Evolutionary conservation across 306 rosid species (phyloP).

Genomic region (Cucumis cinereus): DNA sequence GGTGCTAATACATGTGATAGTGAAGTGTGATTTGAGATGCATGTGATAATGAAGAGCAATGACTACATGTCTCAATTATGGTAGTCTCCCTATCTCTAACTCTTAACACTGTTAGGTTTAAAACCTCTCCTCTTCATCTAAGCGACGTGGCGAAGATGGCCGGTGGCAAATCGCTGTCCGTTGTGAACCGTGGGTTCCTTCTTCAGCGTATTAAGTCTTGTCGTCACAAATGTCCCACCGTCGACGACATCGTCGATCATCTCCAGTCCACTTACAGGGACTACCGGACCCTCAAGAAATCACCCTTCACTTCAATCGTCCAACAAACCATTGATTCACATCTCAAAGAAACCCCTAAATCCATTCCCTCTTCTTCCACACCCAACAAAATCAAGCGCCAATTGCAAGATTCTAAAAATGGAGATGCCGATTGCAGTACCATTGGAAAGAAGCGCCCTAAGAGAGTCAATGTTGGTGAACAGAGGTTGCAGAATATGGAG

Average conservation of each 20-base stretch:
- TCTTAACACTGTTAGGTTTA: too few relatives aligned
- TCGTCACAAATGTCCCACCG: conserved; percentile 10
- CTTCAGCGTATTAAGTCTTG: conserved; percentile 1
- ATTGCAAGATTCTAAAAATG: neutral
- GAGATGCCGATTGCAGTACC: conserved; percentile 2
- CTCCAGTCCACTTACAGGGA: conserved; percentile 45
- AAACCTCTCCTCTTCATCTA: neutral
- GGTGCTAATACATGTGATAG: too few relatives aligned
- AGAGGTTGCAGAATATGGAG: conserved; percentile 24
- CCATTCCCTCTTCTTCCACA: neutral
- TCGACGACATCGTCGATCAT: conserved; percentile 33
- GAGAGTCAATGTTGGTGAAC: conserved; percentile 22
- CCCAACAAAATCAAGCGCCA: neutral
- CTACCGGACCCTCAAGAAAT: conserved; percentile 27
- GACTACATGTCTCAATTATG: too few relatives aligned
- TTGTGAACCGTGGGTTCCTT: neutral
- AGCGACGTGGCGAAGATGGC: neutral
- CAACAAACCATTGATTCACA: conserved; percentile 20
- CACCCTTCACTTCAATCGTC: conserved; percentile 27
- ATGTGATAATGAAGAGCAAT: too few relatives aligned
- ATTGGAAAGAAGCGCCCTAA: conserved; percentile 22
- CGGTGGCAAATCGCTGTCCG: neutral
- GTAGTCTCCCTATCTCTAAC: too few relatives aligned
- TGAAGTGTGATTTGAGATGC: too few relatives aligned
- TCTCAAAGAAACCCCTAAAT: neutral